Base-by-base conservation (phyloP, 306 rosid species). In the Trifolium dubium region DNA sequence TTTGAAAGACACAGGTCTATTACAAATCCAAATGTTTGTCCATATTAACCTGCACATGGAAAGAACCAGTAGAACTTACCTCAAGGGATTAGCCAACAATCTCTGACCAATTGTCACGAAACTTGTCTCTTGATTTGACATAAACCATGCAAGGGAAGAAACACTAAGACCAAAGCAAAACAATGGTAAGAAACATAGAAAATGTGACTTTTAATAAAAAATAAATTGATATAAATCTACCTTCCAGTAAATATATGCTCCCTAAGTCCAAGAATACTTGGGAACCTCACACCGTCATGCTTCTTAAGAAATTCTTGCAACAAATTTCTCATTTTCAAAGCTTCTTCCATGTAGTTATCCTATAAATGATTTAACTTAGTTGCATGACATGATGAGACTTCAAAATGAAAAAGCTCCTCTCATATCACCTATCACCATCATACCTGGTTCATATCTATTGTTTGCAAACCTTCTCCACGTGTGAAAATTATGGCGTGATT, bases 71-170 rank as follows among this genome's bases (percentile, higher is more conserved):
- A 72, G 53, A 77, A 88, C 90, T 87, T 88, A 92, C 99, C 40
- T 95, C 77, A 95, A 82, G 29, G 99, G 99, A 85, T 90, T 90
- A 69, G 99, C 99, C 89, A 95, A 80, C 83, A 95, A 80, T 87
- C 99, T 90, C 84, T 95, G 99, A 72, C 99, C 99, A 82, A 95
- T 95, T 49, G 98, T 92, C 80, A 95, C 99, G 15, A 95, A 95
- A 92, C 99, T 92, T 15, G 97, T 95, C 84, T 95, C 99, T 82
- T 95, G 99, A 92, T 95, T 95, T 80, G 99, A 95, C 99, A 95
- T 95, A 90, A 95, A 95, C 99, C 99, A 95, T 34, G 99, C 99
- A 74, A 95, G 97, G 73, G 99, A 95, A 76, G 99, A 95, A 85
- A 95, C 99, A 95, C 99, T 95, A 85, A 76, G 75, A 84, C 73